Conservation (phyloP, 805 yeast species). For the Yarrowia sp. region DNA sequence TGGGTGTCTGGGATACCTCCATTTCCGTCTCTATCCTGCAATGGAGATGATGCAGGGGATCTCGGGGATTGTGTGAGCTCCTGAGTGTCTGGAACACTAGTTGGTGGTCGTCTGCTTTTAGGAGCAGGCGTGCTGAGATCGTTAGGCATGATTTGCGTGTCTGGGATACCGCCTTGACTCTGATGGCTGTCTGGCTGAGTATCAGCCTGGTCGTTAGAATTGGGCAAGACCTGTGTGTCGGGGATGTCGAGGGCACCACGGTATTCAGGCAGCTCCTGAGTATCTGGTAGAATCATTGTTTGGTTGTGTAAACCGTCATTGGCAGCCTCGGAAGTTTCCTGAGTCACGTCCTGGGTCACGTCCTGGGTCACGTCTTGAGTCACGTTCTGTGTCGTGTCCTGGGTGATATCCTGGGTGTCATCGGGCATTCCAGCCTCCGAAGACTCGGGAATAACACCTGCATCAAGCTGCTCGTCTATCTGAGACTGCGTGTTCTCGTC, state of each 20-base stretch:
- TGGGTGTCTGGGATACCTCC: neutral
- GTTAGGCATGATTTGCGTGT: neutral
- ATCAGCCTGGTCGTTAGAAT: neutral
- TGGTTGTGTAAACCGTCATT: neutral
- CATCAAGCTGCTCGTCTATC: neutral
- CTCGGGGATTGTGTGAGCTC: neutral
- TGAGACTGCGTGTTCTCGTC: neutral
- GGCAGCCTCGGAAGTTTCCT: neutral
- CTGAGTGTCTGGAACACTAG: neutral
- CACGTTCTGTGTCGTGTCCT: neutral
- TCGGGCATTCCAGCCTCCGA: neutral
- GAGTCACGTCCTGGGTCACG: neutral
- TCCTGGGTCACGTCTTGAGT: neutral
- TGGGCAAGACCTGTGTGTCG: neutral
- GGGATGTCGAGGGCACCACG: neutral
- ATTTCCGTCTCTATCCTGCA: neutral
- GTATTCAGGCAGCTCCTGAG: neutral
- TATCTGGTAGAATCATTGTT: neutral
- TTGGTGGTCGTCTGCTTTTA: neutral
- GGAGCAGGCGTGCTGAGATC: neutral
- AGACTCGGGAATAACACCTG: neutral
- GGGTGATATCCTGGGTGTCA: conserved; percentile 8
- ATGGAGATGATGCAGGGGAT: neutral
- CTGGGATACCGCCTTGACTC: neutral
- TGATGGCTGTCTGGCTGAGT: neutral